Percentiles rank a stretch among this genome's conserved stretches.
phyloP scores from a whole-genome alignment of 129 eudicot genomes.

The Arctium minus region DNA sequence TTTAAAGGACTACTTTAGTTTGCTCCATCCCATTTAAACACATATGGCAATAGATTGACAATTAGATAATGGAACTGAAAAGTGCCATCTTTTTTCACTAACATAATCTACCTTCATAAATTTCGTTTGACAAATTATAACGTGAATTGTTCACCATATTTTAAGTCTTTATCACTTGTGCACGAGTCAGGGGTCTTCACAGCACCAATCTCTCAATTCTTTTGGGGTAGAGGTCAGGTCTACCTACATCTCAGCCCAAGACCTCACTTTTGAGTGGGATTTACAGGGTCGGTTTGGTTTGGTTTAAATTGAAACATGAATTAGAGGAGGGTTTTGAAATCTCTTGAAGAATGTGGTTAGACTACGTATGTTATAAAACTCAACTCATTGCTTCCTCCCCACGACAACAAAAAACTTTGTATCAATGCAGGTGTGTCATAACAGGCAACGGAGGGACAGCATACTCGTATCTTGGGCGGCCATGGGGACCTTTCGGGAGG shows the following conservation, averaged over 20 bases:
- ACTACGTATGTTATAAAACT: not conserved
- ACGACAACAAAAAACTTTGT: not conserved
- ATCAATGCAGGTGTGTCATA: conserved; percentile 61
- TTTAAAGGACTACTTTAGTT: no score
- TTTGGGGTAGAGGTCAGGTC: no score
- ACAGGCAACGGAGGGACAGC: conserved; percentile 65
- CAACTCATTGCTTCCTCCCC: not conserved
- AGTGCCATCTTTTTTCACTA: not conserved
- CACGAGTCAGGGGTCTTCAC: no score
- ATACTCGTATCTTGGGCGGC: conserved; percentile 66
- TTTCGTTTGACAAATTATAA: not conserved
- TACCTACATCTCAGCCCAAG: no score
- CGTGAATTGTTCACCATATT: not conserved
- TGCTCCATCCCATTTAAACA: not conserved
- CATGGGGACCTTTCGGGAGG: conserved; percentile 85
- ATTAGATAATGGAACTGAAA: not conserved
- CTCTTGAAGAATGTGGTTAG: not conserved
- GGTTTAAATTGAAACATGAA: not conserved
- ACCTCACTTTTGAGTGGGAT: no score
- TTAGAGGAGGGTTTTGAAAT: not conserved
- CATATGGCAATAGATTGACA: not conserved
- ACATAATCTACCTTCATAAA: not conserved
- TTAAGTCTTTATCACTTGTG: no score
- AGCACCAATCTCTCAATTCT: no score
- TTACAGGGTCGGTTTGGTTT: no score